Evolutionary conservation across 371 early-diverging fungal species (phyloP).

Genomic region (Zancudomyces culisetae): DNA sequence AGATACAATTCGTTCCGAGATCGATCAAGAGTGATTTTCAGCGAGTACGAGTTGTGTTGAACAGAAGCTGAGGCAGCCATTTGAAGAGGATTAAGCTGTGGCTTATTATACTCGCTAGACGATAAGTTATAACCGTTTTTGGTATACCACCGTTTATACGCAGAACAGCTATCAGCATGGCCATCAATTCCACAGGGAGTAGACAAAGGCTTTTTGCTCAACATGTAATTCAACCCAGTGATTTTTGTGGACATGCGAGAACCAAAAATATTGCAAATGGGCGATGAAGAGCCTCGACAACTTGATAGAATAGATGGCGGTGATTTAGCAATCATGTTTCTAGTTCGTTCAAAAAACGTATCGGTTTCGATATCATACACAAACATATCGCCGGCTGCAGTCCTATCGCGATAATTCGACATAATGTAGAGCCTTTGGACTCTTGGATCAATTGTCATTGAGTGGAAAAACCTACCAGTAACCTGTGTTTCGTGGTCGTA

Average conservation of each 20-base stretch:
- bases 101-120: conserved; percentile 6
- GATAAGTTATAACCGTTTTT: conserved; percentile 1
- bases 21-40: conserved; percentile 54
- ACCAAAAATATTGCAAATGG: background rate
- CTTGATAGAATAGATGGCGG: conserved; percentile 33
- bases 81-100: background rate
- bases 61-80: conserved; percentile 2
- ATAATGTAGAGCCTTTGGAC: conserved; percentile 63
- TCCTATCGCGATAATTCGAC: conserved; percentile 70
- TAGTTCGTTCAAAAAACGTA: conserved; percentile 41
- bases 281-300: conserved; percentile 10
- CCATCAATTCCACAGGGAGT: background rate
- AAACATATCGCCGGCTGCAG: conserved; percentile 46
- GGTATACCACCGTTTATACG: too few species aligned
- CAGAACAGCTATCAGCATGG: too few species aligned
- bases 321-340: conserved; percentile 28
- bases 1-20: conserved; percentile 64
- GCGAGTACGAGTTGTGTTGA: conserved; percentile 15
- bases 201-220: background rate
- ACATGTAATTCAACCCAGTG: background rate
- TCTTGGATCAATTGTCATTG: conserved; percentile 63
- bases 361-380: conserved; percentile 61
- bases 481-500: conserved; percentile 19
- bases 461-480: conserved; percentile 57
- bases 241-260: background rate